Evolutionary conservation across 169 alveolate species (phyloP).

Genomic region (Cryptosporidium canis): DNA sequence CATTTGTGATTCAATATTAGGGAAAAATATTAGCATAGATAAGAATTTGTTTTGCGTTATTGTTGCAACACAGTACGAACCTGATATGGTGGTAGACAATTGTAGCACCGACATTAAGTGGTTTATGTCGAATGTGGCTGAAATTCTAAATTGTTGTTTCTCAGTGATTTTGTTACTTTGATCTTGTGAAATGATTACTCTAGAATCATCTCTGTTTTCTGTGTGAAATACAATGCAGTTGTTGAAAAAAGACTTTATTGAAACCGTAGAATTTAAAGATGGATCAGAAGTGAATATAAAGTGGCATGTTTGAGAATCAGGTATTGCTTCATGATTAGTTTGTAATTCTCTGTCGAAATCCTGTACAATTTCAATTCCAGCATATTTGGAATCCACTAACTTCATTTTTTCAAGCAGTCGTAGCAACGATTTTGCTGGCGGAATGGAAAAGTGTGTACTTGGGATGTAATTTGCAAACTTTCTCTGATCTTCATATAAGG

Average conservation of each 20-base stretch:
- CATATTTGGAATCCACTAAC: conserved; percentile 56
- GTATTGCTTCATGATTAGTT: neutral
- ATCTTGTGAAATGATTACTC: conserved; percentile 1
- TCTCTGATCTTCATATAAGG: conserved; percentile 12
- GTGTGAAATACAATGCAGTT: conserved; percentile 53
- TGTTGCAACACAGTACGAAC: conserved; percentile 48
- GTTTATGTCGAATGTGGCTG: conserved; percentile 46
- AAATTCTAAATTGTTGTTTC: neutral
- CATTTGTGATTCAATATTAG: conserved; percentile 46
- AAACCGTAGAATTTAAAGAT: conserved; percentile 42
- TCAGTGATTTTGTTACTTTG: neutral
- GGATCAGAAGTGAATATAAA: conserved; percentile 48
- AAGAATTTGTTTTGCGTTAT: conserved; percentile 48
- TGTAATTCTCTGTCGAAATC: neutral
- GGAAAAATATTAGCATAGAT: conserved; percentile 50
- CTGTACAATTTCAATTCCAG: conserved; percentile 33
- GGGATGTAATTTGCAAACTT: conserved; percentile 26
- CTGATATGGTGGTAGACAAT: conserved; percentile 11
- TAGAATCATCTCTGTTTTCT: neutral
- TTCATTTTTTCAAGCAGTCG: conserved; percentile 63
- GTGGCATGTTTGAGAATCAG: neutral
- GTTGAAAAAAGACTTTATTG: conserved; percentile 42
- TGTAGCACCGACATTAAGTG: conserved; percentile 54
- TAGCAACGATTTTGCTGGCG: conserved; percentile 33
- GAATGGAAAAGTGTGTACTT: conserved; percentile 45